These are phyloP conservation scores for Colletotrichum endophyticum DNA, from an alignment of 2,329 filamentous ascomycete species.

Conservation along the genomic window DNA sequence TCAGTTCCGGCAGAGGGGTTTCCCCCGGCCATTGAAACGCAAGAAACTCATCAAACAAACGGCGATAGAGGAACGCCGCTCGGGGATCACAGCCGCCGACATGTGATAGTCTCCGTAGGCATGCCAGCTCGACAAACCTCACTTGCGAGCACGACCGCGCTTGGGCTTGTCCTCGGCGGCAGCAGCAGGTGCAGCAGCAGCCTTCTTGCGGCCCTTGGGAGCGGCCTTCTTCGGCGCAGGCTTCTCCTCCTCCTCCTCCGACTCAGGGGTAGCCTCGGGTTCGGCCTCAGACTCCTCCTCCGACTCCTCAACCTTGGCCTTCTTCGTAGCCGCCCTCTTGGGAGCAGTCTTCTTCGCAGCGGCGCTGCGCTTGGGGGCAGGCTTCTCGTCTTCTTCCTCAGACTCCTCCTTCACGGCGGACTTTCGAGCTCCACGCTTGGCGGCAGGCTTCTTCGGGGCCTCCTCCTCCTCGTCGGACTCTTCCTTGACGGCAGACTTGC, in stretches of 20 bases:
- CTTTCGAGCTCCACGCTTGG: not conserved
- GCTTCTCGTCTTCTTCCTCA: not conserved
- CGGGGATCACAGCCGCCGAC: not conserved
- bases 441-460: not conserved
- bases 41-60: not conserved
- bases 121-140: not conserved
- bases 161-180: slow-evolving; percentile 8
- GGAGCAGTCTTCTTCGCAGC: not conserved
- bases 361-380: not conserved
- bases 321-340: not conserved
- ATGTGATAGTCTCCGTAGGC: not conserved
- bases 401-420: not conserved
- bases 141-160: slow-evolving; percentile 12
- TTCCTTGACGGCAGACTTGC: not conserved
- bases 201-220: slow-evolving; percentile 15
- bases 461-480: not conserved
- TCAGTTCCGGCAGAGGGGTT: not conserved
- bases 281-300: slow-evolving; percentile 19
- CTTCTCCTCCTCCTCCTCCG: not conserved
- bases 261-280: slow-evolving; percentile 4
- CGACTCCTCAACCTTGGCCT: slow-evolving; percentile 26
- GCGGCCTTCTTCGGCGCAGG: slow-evolving; percentile 1
- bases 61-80: not conserved
- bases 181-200: slow-evolving; percentile 12
- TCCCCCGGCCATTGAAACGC: not conserved